These are phyloP conservation scores for Cercospora sesami DNA, from an alignment of 2,329 filamentous ascomycete species.

Conservation along the genomic window DNA sequence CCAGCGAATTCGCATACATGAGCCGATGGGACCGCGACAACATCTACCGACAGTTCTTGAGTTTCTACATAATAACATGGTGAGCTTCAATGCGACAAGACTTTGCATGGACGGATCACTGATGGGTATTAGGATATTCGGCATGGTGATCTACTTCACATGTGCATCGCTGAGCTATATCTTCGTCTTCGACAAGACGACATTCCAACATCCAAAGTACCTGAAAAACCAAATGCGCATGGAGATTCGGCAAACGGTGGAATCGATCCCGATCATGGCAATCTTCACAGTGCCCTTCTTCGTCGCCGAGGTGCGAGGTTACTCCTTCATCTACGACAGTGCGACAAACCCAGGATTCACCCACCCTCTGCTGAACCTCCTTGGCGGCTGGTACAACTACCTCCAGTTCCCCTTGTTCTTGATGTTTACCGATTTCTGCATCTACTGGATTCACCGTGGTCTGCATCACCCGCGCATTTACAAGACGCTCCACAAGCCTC, in stretches of 20 bases:
- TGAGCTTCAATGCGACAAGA: constrained; percentile 44
- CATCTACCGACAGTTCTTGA: constrained; percentile 69
- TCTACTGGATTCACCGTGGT: constrained; percentile 89
- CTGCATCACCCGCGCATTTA: constrained; percentile 80
- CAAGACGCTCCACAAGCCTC: constrained; percentile 89
- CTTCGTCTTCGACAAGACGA: constrained; percentile 89
- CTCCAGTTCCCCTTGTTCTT: constrained; percentile 87
- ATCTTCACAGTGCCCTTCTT: constrained; percentile 79
- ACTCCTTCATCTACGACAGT: constrained; percentile 84
- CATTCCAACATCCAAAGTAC: constrained; percentile 86
- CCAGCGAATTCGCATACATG: constrained; percentile 74
- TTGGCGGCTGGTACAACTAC: constrained; percentile 62
- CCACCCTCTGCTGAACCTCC: constrained; percentile 33
- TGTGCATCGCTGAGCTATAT: constrained; percentile 81
- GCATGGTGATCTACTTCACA: constrained; percentile 78
- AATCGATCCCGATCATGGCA: constrained; percentile 78
- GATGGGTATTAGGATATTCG: constrained; percentile 71
- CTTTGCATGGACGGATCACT: background rate
- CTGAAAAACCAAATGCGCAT: constrained; percentile 87
- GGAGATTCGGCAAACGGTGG: constrained; percentile 79
- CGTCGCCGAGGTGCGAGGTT: constrained; percentile 77
- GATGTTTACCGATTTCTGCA: constrained; percentile 81
- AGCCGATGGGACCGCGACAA: constrained; percentile 78
- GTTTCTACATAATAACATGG: constrained; percentile 85
- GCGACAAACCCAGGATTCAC: constrained; percentile 32